Base-by-base conservation (phyloP, 1,139 yeast genomes). In the Torulaspora pretoriensis region DNA sequence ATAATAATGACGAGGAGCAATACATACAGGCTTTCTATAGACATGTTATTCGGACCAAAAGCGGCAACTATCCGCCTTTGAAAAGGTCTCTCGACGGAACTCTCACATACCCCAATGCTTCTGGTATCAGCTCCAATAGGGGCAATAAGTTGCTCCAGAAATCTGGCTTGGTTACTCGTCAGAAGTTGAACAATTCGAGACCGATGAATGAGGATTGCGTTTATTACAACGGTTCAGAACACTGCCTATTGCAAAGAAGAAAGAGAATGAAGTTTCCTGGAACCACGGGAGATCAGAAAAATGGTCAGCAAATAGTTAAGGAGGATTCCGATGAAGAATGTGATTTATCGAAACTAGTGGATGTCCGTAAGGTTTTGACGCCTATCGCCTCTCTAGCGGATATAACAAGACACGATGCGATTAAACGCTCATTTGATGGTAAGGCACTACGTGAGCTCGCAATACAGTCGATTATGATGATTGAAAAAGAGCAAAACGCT, bases 381-480 rank as follows among this genome's bases (percentile, higher is more conserved):
- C 96, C 97, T 0, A 77, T 92, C 17, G 72, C 78, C 12, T 85
- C 86, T 49, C 94, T 97, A 0, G 75, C 87, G 10, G 96, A 92
- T 57, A 68, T 90, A 2, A 78, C 85, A 1, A 73, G 75, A 1
- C 92, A 87, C 58, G 82, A 83, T 6, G 79, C 89, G 0, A 71
- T 87, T 14, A 75, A 80, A 48, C 77, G 74, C 50, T 83, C 95
- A 0, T 92, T 77, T 62, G 69, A 68, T 50, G 67, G 78, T 60
- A 56, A 75, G 53, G 73, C 75, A 8, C 59, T 81, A 52, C 71
- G 67, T 56, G 73, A 69, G 26, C 64, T 90, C 54, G 84, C 96
- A 0, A 68, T 69, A 31, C 87, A 88, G 52, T 79, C 92, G 30
- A 78, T 90, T 35, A 83, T 83, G 45, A 70, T 83, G 49, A 83